Evolutionary conservation across 306 rosid species (phyloP), one percentile per base, ranked within the genome.

Genomic region (Alnus glutinosa): DNA sequence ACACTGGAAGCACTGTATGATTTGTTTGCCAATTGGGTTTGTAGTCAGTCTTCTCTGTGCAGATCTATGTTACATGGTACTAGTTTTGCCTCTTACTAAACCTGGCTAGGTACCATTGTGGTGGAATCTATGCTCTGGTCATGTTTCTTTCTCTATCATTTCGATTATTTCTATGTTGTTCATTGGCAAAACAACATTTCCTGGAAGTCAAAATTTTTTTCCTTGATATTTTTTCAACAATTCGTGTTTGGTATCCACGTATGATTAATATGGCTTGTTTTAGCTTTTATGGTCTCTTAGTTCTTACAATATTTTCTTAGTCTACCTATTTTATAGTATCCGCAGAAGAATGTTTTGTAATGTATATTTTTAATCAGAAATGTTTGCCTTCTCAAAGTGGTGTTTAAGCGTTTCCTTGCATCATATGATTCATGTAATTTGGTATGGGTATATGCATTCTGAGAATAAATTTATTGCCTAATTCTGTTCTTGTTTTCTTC

Each of bases 401-500:
- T 4, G 28, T 67, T 15, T 67, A 42, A 18, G 30, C 32, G 18
- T 42, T 67, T 67, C 30, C 42, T 16, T 34, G n/a, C n/a, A 37
- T 64, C 48, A 5, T 7, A 7, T 55, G 62, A 6, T 36, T 36
- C 12, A 15, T 64, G 44, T 34, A 34, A 64, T 36, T 34, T 36
- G 70, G 11, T 64, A 13, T 63, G 11, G 13, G 9, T 64, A 64
- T 36, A 64, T 64, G 12, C 19, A 7, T 64, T 64, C 37, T 15
- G 70, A 64, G n/a, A 36, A 8, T 36, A 16, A 4, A 32, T 19
- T 50, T 70, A 49, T 6, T 49, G 52, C 15, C 55, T 9, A 9
- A 68, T 19, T 42, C 64, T 77, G 48, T 23, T 79, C 46, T 42
- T 42, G 46, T 47, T 75, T 76, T 81, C 48, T 10, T 36, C 42